Evolutionary conservation across 2,329 filamentous ascomycete genomes (phyloP), one percentile per base, ranked within the genome.

Genomic region (Trichoderma guizhouense): DNA sequence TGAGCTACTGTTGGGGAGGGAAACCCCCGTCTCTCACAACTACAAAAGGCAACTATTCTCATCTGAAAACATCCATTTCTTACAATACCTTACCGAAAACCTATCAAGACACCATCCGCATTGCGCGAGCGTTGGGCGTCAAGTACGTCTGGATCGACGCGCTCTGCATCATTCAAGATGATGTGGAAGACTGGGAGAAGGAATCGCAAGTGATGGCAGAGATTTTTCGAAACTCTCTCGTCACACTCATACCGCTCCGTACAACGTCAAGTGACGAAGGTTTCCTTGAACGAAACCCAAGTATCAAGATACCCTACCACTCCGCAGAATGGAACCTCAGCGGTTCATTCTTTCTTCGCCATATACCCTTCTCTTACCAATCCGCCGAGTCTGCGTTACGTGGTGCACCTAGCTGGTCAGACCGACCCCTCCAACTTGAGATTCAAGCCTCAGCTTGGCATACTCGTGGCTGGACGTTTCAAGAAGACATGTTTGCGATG

Each of bases 111-210:
- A 47, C 36, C 0, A 26, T 69, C 9, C 43, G 57, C n/a, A 14
- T 51, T 34, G 67, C 67, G 15, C 57, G 39, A 47, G 36, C 21
- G 18, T n/a, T 69, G 14, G 67, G 57, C n/a, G 24, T 69, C 14
- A 69, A 62, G 36, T 69, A 69, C 21, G 26, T 69, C 24, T 69
- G 67, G 67, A 69, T 69, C 8, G 67, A 69, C 34, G 57, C 67
- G 5, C 58, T 69, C 6, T 69, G 67, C 28, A 69, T 69, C 28
- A 51, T 69, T 5, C 67, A 69, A 62, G 57, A 69, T 11, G 55
- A 62, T 15, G 26, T 24, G 39, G 30, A 2, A 14, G 67, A 62
- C 57, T 61, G 55, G 67, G 67, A 62, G 39, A 69, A 12, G 12
- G 67, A 69, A 18, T 61, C 58, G 3, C 39, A 47, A 9, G 61